These are phyloP conservation scores for Leccinum subtestaceum DNA, from an alignment of 768 basidiomycete genomes.

Conservation along the genomic window DNA sequence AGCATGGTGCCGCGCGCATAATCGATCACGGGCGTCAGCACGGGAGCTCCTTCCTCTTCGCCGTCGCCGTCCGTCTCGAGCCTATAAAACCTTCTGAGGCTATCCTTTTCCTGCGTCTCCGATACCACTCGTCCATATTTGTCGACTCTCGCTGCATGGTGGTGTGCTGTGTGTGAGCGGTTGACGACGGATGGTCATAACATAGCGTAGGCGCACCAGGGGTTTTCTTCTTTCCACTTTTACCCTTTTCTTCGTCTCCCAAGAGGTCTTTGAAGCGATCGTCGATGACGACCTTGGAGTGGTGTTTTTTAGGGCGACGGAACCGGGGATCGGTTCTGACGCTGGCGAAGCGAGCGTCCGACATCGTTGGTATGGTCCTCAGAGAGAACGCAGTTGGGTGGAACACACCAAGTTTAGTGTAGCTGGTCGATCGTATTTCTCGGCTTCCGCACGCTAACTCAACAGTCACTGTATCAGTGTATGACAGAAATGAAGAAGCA, in stretches of 20 bases:
- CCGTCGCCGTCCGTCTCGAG: constrained; percentile 44
- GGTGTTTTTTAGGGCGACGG: constrained; percentile 74
- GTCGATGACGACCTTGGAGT: constrained; percentile 84
- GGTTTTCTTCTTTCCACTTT: constrained; percentile 29
- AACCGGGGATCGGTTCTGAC: constrained; percentile 93
- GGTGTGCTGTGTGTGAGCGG: background rate
- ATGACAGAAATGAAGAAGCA: background rate
- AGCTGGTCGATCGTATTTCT: background rate
- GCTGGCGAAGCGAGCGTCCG: constrained; percentile 85
- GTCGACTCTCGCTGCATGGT: constrained; percentile 60
- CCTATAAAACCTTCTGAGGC: constrained; percentile 78
- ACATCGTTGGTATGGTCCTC: constrained; percentile 35
- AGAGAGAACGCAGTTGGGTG: background rate
- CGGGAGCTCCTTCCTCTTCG: constrained; percentile 12
- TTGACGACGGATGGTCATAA: background rate
- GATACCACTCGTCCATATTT: constrained; percentile 83
- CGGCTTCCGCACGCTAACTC: background rate
- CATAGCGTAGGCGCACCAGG: constrained; percentile 10
- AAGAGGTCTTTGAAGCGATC: constrained; percentile 87
- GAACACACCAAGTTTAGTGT: background rate
- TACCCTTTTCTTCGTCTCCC: constrained; percentile 40
- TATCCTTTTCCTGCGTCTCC: constrained; percentile 68
- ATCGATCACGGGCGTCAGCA: constrained; percentile 48
- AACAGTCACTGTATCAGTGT: background rate
- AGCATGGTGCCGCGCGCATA: constrained; percentile 88